These are phyloP conservation scores for Gossypium davidsonii DNA, from an alignment of 441 rosid species.

Conservation along the genomic window DNA sequence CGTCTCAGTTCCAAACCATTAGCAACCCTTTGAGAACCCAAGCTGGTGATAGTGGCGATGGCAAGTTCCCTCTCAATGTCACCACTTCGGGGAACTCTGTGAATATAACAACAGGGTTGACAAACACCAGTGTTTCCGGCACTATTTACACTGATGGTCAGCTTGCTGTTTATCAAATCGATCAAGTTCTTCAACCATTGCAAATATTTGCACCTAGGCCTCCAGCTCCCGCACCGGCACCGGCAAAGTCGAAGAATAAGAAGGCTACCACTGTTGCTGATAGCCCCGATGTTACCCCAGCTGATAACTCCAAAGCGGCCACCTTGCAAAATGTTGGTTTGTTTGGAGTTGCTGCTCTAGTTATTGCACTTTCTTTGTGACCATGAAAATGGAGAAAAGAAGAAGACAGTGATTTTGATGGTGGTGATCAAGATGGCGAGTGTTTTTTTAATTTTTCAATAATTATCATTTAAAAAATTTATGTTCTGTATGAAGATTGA, in stretches of 20 bases:
- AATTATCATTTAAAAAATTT: neutral
- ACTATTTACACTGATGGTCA: slow-evolving; percentile 71
- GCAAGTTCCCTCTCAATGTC: slow-evolving; percentile 57
- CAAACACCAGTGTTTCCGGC: slow-evolving; percentile 67
- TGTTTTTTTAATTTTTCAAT: neutral
- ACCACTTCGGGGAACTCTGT: slow-evolving; percentile 64
- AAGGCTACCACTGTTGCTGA: slow-evolving; percentile 34
- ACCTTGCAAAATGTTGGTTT: slow-evolving; percentile 16
- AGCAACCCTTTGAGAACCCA: slow-evolving; percentile 81
- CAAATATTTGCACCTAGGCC: slow-evolving; percentile 64
- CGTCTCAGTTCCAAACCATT: slow-evolving; percentile 63
- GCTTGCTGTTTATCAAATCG: slow-evolving; percentile 75
- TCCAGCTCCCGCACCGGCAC: slow-evolving; percentile 78
- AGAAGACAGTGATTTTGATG: neutral
- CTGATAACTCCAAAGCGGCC: slow-evolving; percentile 37
- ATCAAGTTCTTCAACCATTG: slow-evolving; percentile 64
- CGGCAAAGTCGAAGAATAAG: slow-evolving; percentile 47
- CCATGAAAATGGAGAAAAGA: neutral
- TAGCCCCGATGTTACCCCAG: slow-evolving; percentile 32
- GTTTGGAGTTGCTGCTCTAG: slow-evolving; percentile 24
- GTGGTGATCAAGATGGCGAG: slow-evolving; percentile 22
- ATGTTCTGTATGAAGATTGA: slow-evolving; percentile 2
- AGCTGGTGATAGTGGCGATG: slow-evolving; percentile 62
- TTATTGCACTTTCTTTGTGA: slow-evolving; percentile 34
- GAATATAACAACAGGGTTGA: slow-evolving; percentile 64